phyloP scores from a whole-genome alignment of 2,329 filamentous ascomycete species.

The Pseudocercospora eumusae region DNA sequence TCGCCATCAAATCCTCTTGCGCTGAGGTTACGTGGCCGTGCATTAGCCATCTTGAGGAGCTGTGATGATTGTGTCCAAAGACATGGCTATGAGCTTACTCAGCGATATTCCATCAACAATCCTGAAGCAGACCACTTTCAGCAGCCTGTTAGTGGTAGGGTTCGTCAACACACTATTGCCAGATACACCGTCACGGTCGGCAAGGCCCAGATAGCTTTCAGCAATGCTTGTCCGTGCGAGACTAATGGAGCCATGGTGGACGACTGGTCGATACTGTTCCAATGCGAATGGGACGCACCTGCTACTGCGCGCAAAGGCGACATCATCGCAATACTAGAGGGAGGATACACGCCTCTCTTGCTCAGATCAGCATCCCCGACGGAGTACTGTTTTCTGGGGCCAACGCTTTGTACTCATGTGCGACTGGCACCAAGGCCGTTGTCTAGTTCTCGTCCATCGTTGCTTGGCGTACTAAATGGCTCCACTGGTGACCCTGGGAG shows the following conservation, averaged over 20 bases:
- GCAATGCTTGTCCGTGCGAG: slow-evolving; percentile 1
- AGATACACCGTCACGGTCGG: neutral
- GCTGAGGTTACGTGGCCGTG: neutral
- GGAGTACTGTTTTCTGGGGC: neutral
- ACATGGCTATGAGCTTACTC: slow-evolving; percentile 1
- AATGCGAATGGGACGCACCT: slow-evolving; percentile 8
- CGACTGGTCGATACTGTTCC: slow-evolving; percentile 10
- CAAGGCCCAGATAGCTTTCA: neutral
- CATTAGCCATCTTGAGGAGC: neutral
- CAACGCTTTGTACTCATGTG: slow-evolving; percentile 4
- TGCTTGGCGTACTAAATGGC: neutral
- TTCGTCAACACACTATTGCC: slow-evolving; percentile 1
- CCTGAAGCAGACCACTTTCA: neutral
- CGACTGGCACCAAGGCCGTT: neutral
- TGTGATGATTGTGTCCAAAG: neutral
- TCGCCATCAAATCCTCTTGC: neutral
- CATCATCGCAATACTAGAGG: neutral
- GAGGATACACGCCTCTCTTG: neutral
- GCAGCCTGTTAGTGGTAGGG: neutral
- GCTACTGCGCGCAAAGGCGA: neutral
- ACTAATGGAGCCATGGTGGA: neutral
- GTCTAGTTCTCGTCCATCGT: neutral
- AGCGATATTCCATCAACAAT: neutral
- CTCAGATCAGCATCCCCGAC: neutral
- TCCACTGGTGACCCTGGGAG: slow-evolving; percentile 1